Base-by-base conservation (phyloP, 176 grass and related monocot genomes). In the Lolium multiflorum region DNA sequence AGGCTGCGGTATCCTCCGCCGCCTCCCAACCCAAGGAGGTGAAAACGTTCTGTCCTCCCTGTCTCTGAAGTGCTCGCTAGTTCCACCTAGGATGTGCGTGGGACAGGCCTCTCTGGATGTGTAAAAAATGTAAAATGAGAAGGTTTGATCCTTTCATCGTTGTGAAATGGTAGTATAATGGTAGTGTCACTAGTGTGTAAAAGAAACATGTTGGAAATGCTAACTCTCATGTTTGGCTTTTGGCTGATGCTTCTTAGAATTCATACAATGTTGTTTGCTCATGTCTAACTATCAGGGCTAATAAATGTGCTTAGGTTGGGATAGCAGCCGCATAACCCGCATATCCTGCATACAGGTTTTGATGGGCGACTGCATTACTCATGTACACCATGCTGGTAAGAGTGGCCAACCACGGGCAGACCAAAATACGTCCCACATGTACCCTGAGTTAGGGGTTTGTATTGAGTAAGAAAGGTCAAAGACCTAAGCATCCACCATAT, bases 1-100 rank as follows among this genome's bases (percentile, higher is more conserved):
- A 91, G 84, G 80, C 89, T 94, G 50, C 35, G 6, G 3, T 43
- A 51, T 7, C 70, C 69, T 1, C 43, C 44, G 2, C 48, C 80
- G 9, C 46, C 73, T 8, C 49, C 14, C 1, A 35, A 21, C 17
- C 43, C 63, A 78, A 46, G 83, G 79, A 90, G 88, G 88, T 90
- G 88, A 86, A 82, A 81, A 76, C 20, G 69, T 68, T 89, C 77
- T 80, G 67, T 5, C 38, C 47, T 46, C 74, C 41, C 56, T 58
- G 56, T n/a, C 54, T 39, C 12, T 51, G 49, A 48, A 14, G 14
- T 63, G 78, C 78, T 68, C 12, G 71, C 24, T 82, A 59, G 61
- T 59, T 48, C 1, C 15, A 57, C 16, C 9, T 73, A 71, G 76
- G 51, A 80, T 57, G 68, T 38, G 58, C 58, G 48, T 80, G 47